Conservation (phyloP, 2,329 filamentous ascomycete species). For the Aspergillus japonicus region DNA sequence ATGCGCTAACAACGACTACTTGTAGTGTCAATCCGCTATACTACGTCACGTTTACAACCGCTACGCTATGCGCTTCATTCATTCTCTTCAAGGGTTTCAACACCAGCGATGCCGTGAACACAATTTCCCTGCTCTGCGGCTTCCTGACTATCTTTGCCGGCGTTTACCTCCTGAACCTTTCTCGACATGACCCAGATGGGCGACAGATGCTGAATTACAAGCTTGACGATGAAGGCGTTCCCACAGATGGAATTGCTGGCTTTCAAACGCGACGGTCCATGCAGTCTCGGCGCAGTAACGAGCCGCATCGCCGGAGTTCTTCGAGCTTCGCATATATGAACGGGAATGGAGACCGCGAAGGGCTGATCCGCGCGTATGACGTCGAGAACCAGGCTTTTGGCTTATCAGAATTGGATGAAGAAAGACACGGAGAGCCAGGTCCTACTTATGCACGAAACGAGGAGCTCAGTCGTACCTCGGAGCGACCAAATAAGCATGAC, state of each 20-base stretch:
- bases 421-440: slow-evolving; percentile 60
- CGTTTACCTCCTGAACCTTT: slow-evolving; percentile 95
- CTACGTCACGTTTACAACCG: slow-evolving; percentile 96
- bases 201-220: slow-evolving; percentile 62
- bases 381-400: slow-evolving; percentile 77
- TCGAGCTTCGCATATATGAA: slow-evolving; percentile 60
- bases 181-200: slow-evolving; percentile 83
- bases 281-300: slow-evolving; percentile 75
- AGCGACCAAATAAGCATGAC: slow-evolving; percentile 33
- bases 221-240: slow-evolving; percentile 64
- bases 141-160: slow-evolving; percentile 95
- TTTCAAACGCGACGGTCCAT: slow-evolving; percentile 90
- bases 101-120: slow-evolving; percentile 87
- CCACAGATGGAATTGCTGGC: slow-evolving; percentile 86
- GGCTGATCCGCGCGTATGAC: slow-evolving; percentile 85
- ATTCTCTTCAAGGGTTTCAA: slow-evolving; percentile 97
- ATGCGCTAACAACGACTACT: slow-evolving; percentile 11
- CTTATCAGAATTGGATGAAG: slow-evolving; percentile 74
- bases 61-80: slow-evolving; percentile 89
- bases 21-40: slow-evolving; percentile 88
- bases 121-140: slow-evolving; percentile 84
- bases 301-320: slow-evolving; percentile 59
- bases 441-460: slow-evolving; percentile 33
- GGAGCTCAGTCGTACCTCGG: slow-evolving; percentile 25
- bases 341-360: slow-evolving; percentile 66